These are phyloP conservation scores for Calonectria pauciramosa DNA, from an alignment of 2,329 filamentous ascomycete genomes.

Conservation along the genomic window DNA sequence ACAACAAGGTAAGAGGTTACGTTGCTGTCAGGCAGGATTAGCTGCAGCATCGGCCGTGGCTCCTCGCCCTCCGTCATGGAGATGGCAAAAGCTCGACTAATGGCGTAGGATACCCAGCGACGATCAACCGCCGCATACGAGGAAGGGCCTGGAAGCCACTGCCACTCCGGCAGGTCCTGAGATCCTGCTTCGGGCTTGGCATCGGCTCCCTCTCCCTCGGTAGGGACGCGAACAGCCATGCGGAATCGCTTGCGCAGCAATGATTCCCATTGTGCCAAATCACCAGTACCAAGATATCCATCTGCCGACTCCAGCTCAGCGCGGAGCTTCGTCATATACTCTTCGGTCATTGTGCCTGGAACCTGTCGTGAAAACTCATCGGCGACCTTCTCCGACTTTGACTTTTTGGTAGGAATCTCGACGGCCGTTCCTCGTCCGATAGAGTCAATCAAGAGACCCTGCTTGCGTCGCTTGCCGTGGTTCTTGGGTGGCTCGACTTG, in stretches of 20 bases:
- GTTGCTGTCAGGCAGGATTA: constrained; percentile 65
- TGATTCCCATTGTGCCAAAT: constrained; percentile 64
- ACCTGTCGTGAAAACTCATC: constrained; percentile 53
- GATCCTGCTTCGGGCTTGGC: constrained; percentile 30
- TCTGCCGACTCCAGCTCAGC: constrained; percentile 63
- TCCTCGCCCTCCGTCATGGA: constrained; percentile 58
- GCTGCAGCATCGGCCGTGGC: constrained; percentile 47
- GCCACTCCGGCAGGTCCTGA: constrained; percentile 62
- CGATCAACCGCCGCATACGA: constrained; percentile 71
- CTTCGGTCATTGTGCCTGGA: constrained; percentile 65
- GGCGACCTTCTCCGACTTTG: constrained; percentile 48
- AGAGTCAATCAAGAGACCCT: constrained; percentile 79
- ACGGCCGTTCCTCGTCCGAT: constrained; percentile 73
- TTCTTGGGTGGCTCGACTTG: constrained; percentile 75
- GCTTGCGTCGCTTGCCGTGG: constrained; percentile 68
- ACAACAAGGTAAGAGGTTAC: constrained; percentile 71
- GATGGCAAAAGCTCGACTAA: constrained; percentile 73
- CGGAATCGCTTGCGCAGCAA: constrained; percentile 64
- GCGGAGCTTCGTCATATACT: constrained; percentile 62
- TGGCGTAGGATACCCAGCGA: constrained; percentile 74
- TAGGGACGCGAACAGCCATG: constrained; percentile 51
- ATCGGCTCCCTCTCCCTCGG: constrained; percentile 37
- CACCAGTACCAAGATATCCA: constrained; percentile 58
- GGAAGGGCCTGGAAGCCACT: constrained; percentile 58
- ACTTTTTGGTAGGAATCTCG: constrained; percentile 52